A percentile compares a stretch with the other conserved stretches of the same genome.
phyloP scores from a whole-genome alignment of 2,329 filamentous ascomycete species.

The Ilyonectria robusta region DNA sequence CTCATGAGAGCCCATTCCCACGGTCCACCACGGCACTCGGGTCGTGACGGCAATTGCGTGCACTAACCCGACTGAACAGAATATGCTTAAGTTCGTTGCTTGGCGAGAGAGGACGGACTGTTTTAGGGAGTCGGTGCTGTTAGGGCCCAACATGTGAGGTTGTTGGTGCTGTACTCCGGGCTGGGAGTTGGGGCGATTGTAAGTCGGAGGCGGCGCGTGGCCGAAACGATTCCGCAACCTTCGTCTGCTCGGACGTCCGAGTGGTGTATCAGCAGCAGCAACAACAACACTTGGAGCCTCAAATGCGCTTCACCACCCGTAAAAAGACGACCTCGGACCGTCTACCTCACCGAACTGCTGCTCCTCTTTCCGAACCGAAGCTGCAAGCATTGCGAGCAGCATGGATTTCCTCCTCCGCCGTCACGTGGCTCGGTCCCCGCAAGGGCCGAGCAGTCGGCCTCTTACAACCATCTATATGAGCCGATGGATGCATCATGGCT shows the following conservation, averaged over 20 bases:
- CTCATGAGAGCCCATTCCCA: slow-evolving; percentile 5
- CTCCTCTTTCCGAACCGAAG: slow-evolving; percentile 22
- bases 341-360: slow-evolving; percentile 22
- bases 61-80: neutral
- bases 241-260: slow-evolving; percentile 1
- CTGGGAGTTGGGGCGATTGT: neutral
- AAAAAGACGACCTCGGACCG: slow-evolving; percentile 23
- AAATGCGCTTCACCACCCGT: slow-evolving; percentile 12
- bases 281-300: slow-evolving; percentile 7
- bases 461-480: slow-evolving; percentile 31
- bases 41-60: neutral
- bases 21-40: slow-evolving; percentile 14
- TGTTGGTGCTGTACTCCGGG: neutral
- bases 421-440: slow-evolving; percentile 36
- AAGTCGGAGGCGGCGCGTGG: neutral
- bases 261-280: neutral
- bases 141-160: neutral
- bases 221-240: slow-evolving; percentile 7
- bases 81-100: neutral
- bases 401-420: slow-evolving; percentile 26
- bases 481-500: slow-evolving; percentile 26
- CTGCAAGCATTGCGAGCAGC: slow-evolving; percentile 16
- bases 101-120: neutral
- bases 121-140: neutral
- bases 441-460: slow-evolving; percentile 29